Conservation (phyloP, 2,329 filamentous ascomycete species). For the Sphaceloma murrayae region DNA sequence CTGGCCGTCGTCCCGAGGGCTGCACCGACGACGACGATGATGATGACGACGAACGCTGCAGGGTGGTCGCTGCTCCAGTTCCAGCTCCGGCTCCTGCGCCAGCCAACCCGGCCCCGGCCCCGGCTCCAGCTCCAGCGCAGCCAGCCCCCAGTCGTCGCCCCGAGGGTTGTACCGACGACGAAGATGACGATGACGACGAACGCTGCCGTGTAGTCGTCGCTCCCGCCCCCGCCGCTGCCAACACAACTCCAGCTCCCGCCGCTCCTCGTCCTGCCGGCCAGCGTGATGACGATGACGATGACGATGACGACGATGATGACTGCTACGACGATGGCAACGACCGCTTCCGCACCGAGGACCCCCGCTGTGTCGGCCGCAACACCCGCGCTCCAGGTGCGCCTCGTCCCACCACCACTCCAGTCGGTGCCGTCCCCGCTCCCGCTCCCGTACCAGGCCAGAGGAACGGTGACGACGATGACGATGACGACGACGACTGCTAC, state of each 20-base stretch:
- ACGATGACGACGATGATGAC: slow-evolving; percentile 9
- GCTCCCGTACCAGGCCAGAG: neutral
- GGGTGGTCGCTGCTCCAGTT: neutral
- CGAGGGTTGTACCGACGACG: slow-evolving; percentile 9
- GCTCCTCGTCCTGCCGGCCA: neutral
- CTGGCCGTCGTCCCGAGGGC: slow-evolving; percentile 3
- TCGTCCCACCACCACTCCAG: neutral
- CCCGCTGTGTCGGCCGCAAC: slow-evolving; percentile 4
- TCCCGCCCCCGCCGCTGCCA: slow-evolving; percentile 1
- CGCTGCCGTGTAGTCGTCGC: neutral
- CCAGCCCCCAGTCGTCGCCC: slow-evolving; percentile 1
- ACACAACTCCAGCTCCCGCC: slow-evolving; percentile 6
- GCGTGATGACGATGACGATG: slow-evolving; percentile 3
- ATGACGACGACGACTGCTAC: slow-evolving; percentile 14
- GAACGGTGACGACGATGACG: neutral
- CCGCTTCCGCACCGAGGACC: slow-evolving; percentile 9
- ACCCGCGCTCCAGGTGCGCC: neutral
- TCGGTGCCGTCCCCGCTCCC: too few species aligned
- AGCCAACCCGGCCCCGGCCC: neutral
- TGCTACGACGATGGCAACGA: slow-evolving; percentile 11
- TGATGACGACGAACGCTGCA: neutral
- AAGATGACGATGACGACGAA: slow-evolving; percentile 2
- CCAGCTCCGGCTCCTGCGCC: slow-evolving; percentile 2
- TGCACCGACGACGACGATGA: slow-evolving; percentile 12
- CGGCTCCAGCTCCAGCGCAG: neutral